Evolutionary conservation across 2,329 filamentous ascomycete genomes (phyloP).

Genomic region (Penicillium sp.): DNA sequence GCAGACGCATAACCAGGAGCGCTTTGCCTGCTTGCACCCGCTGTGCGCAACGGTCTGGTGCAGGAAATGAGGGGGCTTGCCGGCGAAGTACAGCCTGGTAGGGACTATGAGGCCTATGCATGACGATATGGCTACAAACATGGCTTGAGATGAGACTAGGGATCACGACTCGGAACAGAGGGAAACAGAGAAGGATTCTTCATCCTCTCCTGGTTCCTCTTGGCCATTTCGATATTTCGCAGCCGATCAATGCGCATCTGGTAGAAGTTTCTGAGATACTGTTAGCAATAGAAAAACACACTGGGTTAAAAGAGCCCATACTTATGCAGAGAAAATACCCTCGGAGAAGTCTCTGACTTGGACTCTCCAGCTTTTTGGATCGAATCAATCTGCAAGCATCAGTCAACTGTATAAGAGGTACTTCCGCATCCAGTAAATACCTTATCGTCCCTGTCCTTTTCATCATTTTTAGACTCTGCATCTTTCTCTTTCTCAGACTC

Average conservation of each 20-base stretch:
- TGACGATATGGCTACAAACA: background rate
- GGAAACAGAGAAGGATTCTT: constrained; percentile 77
- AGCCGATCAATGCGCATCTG: constrained; percentile 77
- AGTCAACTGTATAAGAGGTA: constrained; percentile 1
- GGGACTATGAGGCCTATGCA: background rate
- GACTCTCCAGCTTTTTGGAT: constrained; percentile 44
- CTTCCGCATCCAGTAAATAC: constrained; percentile 28
- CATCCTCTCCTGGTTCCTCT: constrained; percentile 72
- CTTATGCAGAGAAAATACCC: constrained; percentile 81
- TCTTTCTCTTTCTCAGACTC: constrained; percentile 40
- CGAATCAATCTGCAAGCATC: constrained; percentile 32
- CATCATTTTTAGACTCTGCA: constrained; percentile 34
- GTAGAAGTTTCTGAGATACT: constrained; percentile 61
- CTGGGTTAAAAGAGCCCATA: constrained; percentile 44
- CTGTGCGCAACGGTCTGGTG: background rate
- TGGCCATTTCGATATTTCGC: constrained; percentile 70
- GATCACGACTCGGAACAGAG: constrained; percentile 64
- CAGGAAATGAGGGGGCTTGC: background rate
- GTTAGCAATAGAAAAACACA: background rate
- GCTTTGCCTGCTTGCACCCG: too few relatives aligned
- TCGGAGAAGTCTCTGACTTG: constrained; percentile 60
- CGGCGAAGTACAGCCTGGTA: background rate
- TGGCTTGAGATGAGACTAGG: constrained; percentile 16
- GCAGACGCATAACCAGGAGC: background rate
- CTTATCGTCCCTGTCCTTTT: constrained; percentile 52